A percentile compares a stretch with the other conserved stretches of the same genome.
These are phyloP conservation scores for Stentor coeruleus DNA, from an alignment of 73 alveolate species.

Conservation along the genomic window DNA sequence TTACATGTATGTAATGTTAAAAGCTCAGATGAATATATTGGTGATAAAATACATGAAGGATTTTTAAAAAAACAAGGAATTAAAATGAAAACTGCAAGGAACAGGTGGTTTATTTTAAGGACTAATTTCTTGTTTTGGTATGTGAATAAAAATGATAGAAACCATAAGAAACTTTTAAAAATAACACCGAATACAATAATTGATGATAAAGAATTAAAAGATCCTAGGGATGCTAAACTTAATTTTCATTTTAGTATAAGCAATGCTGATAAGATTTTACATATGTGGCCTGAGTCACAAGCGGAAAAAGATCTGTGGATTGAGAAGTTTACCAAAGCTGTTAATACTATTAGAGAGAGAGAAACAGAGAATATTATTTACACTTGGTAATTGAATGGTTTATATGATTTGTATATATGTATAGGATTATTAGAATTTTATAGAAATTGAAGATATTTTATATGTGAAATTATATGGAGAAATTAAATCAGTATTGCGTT, in stretches of 20 bases:
- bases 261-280: background rate
- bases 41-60: conserved; percentile 16
- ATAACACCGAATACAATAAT: background rate
- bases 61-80: conserved; percentile 9
- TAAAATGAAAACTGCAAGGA: background rate
- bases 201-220: background rate
- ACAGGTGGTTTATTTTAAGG: background rate
- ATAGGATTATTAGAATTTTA: too few relatives aligned
- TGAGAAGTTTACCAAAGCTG: background rate
- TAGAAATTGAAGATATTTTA: too few relatives aligned
- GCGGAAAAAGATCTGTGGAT: background rate
- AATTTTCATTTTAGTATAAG: background rate
- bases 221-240: background rate
- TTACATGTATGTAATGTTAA: background rate
- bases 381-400: too few relatives aligned
- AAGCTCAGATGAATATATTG: conserved; percentile 10
- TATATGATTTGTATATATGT: too few relatives aligned
- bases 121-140: background rate
- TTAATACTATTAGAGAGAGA: background rate
- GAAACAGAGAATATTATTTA: background rate
- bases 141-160: background rate
- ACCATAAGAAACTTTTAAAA: background rate
- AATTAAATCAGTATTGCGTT: too few relatives aligned
- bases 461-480: too few relatives aligned
- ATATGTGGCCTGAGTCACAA: background rate